A percentile compares a stretch with the other conserved stretches of the same genome.
phyloP scores from a whole-genome alignment of 129 eudicot genomes.

The sunflower (Helianthus annuus) region DNA sequence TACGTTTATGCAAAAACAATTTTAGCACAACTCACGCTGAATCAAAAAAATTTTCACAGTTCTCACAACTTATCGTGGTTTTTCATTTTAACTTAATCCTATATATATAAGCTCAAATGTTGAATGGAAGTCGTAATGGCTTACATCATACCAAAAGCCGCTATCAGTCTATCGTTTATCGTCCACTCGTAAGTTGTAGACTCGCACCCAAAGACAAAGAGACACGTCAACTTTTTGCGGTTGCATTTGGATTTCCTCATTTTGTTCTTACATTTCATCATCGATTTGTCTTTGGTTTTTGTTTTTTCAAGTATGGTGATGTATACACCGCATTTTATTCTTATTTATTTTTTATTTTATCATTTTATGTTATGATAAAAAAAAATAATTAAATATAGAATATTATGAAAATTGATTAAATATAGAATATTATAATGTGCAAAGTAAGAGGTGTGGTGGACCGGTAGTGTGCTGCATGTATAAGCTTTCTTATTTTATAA shows the following conservation, averaged over 20 bases:
- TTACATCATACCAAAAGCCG: constrained; percentile 22
- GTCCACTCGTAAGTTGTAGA: not conserved
- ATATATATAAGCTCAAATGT: too few species aligned
- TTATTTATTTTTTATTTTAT: not conserved
- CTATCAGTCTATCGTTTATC: not conserved
- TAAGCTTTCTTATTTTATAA: too few species aligned
- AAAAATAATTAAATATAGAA: not conserved
- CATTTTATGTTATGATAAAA: not conserved
- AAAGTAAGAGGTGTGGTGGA: not conserved
- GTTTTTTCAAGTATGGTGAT: not conserved
- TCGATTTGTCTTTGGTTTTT: constrained; percentile 2
- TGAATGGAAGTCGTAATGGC: constrained; percentile 27
- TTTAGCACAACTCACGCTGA: too few species aligned
- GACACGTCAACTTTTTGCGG: not conserved
- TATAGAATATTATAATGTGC: not conserved
- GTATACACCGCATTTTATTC: not conserved
- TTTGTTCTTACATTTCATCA: not conserved
- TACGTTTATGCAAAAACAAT: too few species aligned
- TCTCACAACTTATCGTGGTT: too few species aligned
- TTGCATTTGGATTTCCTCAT: not conserved
- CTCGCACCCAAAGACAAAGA: not conserved
- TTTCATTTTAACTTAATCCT: too few species aligned
- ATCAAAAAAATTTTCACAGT: too few species aligned
- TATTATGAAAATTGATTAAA: not conserved
- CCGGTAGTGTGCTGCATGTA: too few species aligned